Percentiles rank a stretch among this genome's conserved stretches.
Evolutionary conservation across 441 rosid species (phyloP).

Genomic region (Gossypium davidsonii): DNA sequence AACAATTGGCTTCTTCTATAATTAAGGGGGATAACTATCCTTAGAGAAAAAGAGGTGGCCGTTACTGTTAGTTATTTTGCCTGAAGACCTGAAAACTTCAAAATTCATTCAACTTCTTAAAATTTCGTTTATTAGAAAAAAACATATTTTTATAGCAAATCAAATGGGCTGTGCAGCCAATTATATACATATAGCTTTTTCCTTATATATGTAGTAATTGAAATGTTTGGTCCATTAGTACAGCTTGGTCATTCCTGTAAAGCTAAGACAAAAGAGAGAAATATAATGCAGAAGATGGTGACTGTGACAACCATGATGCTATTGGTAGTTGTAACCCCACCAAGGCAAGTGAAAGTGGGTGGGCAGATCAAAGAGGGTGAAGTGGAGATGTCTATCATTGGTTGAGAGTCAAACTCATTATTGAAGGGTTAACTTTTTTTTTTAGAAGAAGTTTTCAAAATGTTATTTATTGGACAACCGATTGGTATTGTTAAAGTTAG

Average conservation of each 20-base stretch:
- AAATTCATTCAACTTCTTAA: neutral
- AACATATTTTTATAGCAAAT: neutral
- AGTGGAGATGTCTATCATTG: neutral
- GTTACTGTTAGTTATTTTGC: slow-evolving; percentile 14
- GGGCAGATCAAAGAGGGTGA: neutral
- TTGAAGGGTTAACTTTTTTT: too few relatives aligned
- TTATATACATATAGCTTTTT: too few relatives aligned
- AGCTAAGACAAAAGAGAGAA: slow-evolving; percentile 2
- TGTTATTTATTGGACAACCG: too few relatives aligned
- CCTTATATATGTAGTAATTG: too few relatives aligned
- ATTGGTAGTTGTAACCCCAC: neutral
- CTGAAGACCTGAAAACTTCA: neutral
- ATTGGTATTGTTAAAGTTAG: too few relatives aligned
- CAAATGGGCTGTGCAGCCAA: neutral
- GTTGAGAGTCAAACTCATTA: too few relatives aligned
- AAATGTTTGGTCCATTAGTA: neutral
- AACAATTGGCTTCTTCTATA: neutral
- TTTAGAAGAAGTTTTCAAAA: too few relatives aligned
- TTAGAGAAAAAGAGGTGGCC: neutral
- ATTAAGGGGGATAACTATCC: neutral
- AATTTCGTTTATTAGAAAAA: too few relatives aligned
- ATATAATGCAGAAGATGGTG: slow-evolving; percentile 4
- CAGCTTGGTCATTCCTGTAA: slow-evolving; percentile 2
- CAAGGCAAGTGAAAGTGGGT: neutral
- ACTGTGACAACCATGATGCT: neutral